Conservation (phyloP, 2,329 filamentous ascomycete species). For the Penicillium sclerotigenum region DNA sequence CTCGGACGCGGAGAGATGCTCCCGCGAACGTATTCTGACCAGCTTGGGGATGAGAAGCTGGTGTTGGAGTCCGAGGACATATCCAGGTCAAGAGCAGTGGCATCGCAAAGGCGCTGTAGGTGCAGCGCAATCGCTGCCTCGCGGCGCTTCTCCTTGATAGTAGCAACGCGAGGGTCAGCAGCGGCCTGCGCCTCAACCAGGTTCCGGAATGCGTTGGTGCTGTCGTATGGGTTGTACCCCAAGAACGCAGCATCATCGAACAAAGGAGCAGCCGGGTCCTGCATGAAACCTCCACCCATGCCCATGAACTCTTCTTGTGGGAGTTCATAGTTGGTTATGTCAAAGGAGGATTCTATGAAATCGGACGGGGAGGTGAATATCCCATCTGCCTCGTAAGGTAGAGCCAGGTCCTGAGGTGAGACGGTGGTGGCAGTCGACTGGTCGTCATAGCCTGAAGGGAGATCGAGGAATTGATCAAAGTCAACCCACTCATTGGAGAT, state of each 20-base stretch:
- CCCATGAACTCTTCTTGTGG: constrained; percentile 18
- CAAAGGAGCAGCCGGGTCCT: constrained; percentile 12
- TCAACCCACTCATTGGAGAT: constrained; percentile 32
- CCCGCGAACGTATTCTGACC: constrained; percentile 29
- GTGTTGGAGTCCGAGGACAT: constrained; percentile 30
- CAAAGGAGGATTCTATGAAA: constrained; percentile 23
- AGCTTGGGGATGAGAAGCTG: constrained; percentile 33
- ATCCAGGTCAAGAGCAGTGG: constrained; percentile 26
- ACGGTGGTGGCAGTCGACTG: constrained; percentile 31
- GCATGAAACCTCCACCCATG: constrained; percentile 18
- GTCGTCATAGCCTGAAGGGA: constrained; percentile 28
- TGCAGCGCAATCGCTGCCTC: constrained; percentile 44
- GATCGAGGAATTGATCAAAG: constrained; percentile 36
- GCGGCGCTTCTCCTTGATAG: constrained; percentile 41
- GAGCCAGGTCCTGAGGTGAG: constrained; percentile 29
- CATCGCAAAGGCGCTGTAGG: constrained; percentile 38
- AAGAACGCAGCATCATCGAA: constrained; percentile 16
- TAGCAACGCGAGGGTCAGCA: constrained; percentile 32
- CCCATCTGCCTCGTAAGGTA: constrained; percentile 27
- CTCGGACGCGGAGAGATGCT: constrained; percentile 27
- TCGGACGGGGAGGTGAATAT: constrained; percentile 20
- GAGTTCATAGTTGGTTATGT: constrained; percentile 24
- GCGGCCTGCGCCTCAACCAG: constrained; percentile 40
- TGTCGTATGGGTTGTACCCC: constrained; percentile 17
- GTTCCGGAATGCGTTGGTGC: constrained; percentile 25